Evolutionary conservation across 2,329 filamentous ascomycete genomes (phyloP).

Genomic region (Cadophora sp.): DNA sequence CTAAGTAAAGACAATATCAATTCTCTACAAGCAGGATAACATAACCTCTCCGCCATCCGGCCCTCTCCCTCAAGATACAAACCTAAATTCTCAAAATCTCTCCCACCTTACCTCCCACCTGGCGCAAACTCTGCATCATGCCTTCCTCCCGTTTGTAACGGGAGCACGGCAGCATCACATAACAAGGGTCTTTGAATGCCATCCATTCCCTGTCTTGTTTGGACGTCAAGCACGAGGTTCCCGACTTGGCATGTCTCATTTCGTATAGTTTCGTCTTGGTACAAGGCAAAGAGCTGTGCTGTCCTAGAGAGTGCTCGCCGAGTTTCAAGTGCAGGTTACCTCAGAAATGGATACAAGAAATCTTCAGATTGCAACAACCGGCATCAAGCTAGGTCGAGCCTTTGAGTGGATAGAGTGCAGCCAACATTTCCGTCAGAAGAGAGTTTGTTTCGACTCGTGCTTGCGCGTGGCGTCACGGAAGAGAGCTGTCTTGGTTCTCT

Average conservation of each 20-base stretch:
- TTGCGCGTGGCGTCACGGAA: no score
- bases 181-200: neutral
- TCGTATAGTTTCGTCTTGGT: neutral
- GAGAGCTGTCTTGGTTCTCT: no score
- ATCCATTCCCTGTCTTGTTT: neutral
- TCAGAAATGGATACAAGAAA: no score
- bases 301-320: neutral
- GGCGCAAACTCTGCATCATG: neutral
- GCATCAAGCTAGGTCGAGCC: no score
- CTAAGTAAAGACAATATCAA: neutral
- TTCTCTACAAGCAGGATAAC: neutral
- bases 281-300: neutral
- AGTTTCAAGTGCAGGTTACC: neutral
- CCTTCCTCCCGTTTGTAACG: neutral
- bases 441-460: neutral
- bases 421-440: neutral
- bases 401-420: no score
- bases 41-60: no score
- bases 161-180: neutral
- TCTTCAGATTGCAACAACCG: no score
- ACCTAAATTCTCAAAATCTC: neutral
- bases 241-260: neutral
- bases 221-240: conserved; percentile 1
- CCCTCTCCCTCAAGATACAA: neutral
- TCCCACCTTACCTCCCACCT: neutral